Conservation (phyloP, 495 filamentous ascomycete genomes). For the Penicillium cataractarum region DNA sequence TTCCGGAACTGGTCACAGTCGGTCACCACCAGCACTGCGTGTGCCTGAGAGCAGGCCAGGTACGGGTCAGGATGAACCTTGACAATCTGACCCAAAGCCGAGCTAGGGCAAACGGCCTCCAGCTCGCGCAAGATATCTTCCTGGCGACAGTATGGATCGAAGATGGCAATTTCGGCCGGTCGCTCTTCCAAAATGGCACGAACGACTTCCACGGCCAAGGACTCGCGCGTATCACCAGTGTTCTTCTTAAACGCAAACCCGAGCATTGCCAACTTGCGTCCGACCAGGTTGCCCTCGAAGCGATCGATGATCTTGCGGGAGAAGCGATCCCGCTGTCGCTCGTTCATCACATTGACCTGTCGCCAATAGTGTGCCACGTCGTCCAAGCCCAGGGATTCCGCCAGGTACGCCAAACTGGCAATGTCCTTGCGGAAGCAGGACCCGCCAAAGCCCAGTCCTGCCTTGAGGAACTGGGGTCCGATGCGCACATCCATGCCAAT, state of each 20-base stretch:
- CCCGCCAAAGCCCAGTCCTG: slow-evolving; percentile 78
- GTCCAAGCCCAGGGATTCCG: slow-evolving; percentile 67
- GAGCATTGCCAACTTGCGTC: slow-evolving; percentile 74
- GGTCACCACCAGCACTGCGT: slow-evolving; percentile 42
- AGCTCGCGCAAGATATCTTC: slow-evolving; percentile 50
- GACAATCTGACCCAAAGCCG: slow-evolving; percentile 19
- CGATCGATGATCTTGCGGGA: slow-evolving; percentile 63
- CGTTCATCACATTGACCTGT: slow-evolving; percentile 74
- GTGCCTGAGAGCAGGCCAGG: slow-evolving; percentile 41
- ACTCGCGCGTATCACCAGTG: slow-evolving; percentile 77
- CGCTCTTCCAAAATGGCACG: slow-evolving; percentile 64
- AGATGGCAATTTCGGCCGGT: slow-evolving; percentile 68
- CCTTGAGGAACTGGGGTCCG: slow-evolving; percentile 74
- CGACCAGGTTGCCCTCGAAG: slow-evolving; percentile 68
- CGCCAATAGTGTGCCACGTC: slow-evolving; percentile 81
- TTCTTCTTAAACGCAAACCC: slow-evolving; percentile 85
- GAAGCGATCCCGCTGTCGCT: slow-evolving; percentile 73
- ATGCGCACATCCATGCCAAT: slow-evolving; percentile 73
- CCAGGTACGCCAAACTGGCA: slow-evolving; percentile 73
- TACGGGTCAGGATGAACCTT: slow-evolving; percentile 41
- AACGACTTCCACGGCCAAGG: slow-evolving; percentile 69
- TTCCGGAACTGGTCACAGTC: slow-evolving; percentile 41
- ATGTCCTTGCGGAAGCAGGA: slow-evolving; percentile 86
- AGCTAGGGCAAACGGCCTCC: slow-evolving; percentile 11
- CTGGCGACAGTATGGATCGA: slow-evolving; percentile 67